Conservation (phyloP, 345 rosid genomes). For the Aquilaria sinensis region DNA sequence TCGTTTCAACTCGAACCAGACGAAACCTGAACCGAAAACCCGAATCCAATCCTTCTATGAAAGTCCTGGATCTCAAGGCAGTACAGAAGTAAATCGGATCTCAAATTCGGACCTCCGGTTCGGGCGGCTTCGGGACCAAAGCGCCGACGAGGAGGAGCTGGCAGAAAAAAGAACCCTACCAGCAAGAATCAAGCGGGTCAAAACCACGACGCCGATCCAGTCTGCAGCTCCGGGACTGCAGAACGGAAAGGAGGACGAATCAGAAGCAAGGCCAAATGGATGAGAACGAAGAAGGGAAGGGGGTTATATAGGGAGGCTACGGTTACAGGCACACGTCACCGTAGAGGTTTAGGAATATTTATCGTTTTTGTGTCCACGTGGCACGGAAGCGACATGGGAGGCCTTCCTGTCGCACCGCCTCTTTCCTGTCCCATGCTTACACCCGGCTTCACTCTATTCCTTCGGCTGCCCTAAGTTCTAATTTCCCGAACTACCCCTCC, state of each 20-base stretch:
- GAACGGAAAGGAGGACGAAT: neutral
- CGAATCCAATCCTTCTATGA: slow-evolving; percentile 52
- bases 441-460: slow-evolving; percentile 4
- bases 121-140: neutral
- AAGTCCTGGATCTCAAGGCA: slow-evolving; percentile 99
- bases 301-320: slow-evolving; percentile 49
- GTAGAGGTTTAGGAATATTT: slow-evolving; percentile 7
- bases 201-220: slow-evolving; percentile 9
- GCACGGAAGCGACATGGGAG: slow-evolving; percentile 12
- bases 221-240: slow-evolving; percentile 24
- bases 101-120: slow-evolving; percentile 19
- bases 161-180: slow-evolving; percentile 22
- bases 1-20: slow-evolving; percentile 4
- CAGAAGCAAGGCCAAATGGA: slow-evolving; percentile 19
- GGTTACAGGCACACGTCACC: slow-evolving; percentile 44
- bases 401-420: neutral
- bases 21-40: slow-evolving; percentile 20
- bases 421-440: slow-evolving; percentile 13
- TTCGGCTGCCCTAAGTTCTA: neutral
- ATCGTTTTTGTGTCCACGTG: slow-evolving; percentile 27
- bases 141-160: neutral
- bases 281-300: slow-evolving; percentile 16
- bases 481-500: slow-evolving; percentile 10
- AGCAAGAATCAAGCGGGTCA: neutral
- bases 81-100: slow-evolving; percentile 56